Percentiles rank a stretch among this genome's conserved stretches.
Evolutionary conservation across 495 filamentous ascomycete genomes (phyloP).

Genomic region (Recurvomyces mirabilis): DNA sequence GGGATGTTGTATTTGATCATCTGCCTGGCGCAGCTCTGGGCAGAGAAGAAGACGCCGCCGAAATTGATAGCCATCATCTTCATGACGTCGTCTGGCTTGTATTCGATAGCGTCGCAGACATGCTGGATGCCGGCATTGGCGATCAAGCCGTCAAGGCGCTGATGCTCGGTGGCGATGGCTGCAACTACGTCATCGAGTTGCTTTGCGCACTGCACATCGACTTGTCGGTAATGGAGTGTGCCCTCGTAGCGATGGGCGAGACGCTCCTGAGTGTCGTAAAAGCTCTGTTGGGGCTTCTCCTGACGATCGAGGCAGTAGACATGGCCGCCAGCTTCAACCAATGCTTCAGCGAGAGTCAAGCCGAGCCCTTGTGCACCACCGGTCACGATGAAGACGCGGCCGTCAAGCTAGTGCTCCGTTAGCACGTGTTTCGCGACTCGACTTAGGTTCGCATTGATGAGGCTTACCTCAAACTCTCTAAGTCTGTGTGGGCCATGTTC

Average conservation of each 20-base stretch:
- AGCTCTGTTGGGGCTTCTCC: conserved; percentile 37
- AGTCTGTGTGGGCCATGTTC: conserved; percentile 4
- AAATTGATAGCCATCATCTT: conserved; percentile 65
- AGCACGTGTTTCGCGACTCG: not conserved
- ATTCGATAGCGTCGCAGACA: conserved; percentile 57
- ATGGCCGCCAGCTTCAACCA: conserved; percentile 58
- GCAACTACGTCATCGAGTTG: conserved; percentile 43
- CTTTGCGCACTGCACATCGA: conserved; percentile 52
- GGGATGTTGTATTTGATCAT: conserved; percentile 64
- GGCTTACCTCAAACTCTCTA: conserved; percentile 17
- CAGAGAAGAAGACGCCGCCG: conserved; percentile 66
- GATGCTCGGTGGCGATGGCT: conserved; percentile 42
- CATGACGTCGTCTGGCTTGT: conserved; percentile 27
- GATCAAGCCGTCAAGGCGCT: conserved; percentile 59
- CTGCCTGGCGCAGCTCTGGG: conserved; percentile 57
- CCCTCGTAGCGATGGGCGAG: conserved; percentile 41
- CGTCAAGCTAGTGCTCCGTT: conserved; percentile 30
- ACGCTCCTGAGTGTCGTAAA: conserved; percentile 39
- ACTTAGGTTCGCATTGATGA: not conserved
- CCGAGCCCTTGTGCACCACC: conserved; percentile 54
- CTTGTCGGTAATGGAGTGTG: conserved; percentile 47
- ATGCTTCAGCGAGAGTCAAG: conserved; percentile 53
- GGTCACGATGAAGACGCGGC: conserved; percentile 50
- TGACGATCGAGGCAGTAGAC: conserved; percentile 56
- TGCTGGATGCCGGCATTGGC: conserved; percentile 68